Conservation (phyloP, 768 basidiomycete genomes). For the Mycena vitilis region DNA sequence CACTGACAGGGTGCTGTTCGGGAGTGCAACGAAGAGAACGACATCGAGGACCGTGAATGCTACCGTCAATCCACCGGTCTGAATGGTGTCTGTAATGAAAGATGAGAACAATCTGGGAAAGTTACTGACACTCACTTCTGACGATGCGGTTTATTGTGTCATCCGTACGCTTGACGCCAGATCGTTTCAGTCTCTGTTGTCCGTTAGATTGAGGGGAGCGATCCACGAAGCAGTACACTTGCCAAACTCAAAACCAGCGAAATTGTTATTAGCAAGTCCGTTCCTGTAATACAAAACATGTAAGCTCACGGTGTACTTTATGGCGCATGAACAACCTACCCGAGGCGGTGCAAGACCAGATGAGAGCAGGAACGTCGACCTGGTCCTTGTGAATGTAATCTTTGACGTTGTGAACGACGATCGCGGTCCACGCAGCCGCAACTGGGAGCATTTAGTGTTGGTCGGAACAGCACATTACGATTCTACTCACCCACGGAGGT, state of each 20-base stretch:
- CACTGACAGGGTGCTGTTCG: background rate
- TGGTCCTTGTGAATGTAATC: background rate
- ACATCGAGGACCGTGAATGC: background rate
- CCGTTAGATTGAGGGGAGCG: background rate
- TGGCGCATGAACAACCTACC: background rate
- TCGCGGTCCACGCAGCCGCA: background rate
- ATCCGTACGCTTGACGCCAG: background rate
- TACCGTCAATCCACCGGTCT: background rate
- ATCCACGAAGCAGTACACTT: background rate
- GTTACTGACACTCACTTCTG: background rate
- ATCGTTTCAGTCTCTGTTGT: background rate
- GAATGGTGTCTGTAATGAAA: background rate
- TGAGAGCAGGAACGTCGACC: background rate
- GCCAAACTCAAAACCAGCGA: slow-evolving; percentile 1
- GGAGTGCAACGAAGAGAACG: slow-evolving; percentile 6
- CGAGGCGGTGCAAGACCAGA: background rate
- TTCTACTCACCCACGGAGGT: background rate
- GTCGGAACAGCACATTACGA: background rate
- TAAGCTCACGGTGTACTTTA: background rate
- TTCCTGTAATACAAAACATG: background rate
- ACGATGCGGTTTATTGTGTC: background rate
- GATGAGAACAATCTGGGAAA: background rate
- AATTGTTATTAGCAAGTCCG: background rate
- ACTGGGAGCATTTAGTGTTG: background rate
- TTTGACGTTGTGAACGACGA: background rate